Conservation (phyloP, 2,329 filamentous ascomycete species). For the Huntiella abstrusa region DNA sequence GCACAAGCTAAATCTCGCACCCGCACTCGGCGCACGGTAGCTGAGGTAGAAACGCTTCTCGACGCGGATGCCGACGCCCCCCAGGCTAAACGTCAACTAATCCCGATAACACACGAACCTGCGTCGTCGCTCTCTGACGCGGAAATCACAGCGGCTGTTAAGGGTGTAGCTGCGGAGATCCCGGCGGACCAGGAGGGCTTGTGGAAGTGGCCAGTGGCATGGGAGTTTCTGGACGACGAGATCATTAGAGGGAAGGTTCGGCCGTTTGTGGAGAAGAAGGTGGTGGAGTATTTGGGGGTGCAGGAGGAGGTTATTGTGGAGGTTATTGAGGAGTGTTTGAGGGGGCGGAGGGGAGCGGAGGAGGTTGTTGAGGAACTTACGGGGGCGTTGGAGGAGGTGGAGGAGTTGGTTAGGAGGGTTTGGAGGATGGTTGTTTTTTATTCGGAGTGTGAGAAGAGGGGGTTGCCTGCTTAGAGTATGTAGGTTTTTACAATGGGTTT, state of each 20-base stretch:
- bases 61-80: constrained; percentile 82
- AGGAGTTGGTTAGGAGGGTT: constrained; percentile 84
- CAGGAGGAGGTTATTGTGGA: constrained; percentile 93
- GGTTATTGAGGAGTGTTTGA: constrained; percentile 73
- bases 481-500: neutral
- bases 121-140: constrained; percentile 56
- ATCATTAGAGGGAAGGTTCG: constrained; percentile 71
- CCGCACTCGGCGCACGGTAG: constrained; percentile 56
- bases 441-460: constrained; percentile 81
- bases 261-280: constrained; percentile 95
- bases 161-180: constrained; percentile 73
- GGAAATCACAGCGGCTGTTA: constrained; percentile 65
- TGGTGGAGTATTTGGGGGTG: constrained; percentile 87
- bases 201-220: constrained; percentile 85
- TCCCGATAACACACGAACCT: constrained; percentile 68
- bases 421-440: constrained; percentile 99
- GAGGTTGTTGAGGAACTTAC: constrained; percentile 71
- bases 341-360: constrained; percentile 53
- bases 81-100: constrained; percentile 51
- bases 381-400: constrained; percentile 84
- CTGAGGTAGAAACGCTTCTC: constrained; percentile 82
- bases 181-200: constrained; percentile 70
- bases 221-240: constrained; percentile 72
- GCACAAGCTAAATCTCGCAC: constrained; percentile 36
- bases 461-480: constrained; percentile 43